Evolutionary conservation across 179 eudicot genomes (phyloP), one percentile per base, ranked within the genome.

Genomic region (Heliamphora pulchella): DNA sequence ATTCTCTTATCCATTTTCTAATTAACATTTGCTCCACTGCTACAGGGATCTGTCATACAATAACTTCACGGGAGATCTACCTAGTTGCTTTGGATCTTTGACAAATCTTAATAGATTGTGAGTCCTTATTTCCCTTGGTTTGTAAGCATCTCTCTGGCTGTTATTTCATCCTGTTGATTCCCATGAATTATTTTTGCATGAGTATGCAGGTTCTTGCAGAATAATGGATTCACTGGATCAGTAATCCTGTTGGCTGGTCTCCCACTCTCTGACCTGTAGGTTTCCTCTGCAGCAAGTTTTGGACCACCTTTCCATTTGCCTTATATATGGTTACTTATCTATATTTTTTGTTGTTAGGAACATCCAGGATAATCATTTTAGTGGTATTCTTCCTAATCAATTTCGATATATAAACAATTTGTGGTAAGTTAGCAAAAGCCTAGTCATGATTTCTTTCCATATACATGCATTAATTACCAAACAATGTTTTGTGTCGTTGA

Each of bases 41-140:
- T 64, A 41, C 89, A 95, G 98, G 98, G 98, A 95, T 85, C 80
- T 95, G 76, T 95, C 98, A 50, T 86, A 87, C 90, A 95, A 95
- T 86, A 85, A 84, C 79, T 88, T 95, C 81, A 81, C 81, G 18
- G 95, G 98, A 83, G 97, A 95, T 85, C 89, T 95, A n/a, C 98
- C 98, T 1, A 85, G 84, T 75, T 95, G 94, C 46, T 90, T 95
- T 83, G 82, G 84, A 83, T 84, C 89, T 71, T 80, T 91, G 83
- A 89, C 71, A 68, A 91, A 90, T 77, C 94, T 95, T 59, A 85
- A 88, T 59, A 78, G 80, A 84, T 59, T 95, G 98, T 95, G 73
- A 87, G 97, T 90, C 68, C 31, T 69, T 77, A 31, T 47, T 66
- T 48, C 80, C 57, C 76, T 71, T 61, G 7, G 39, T 74, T 70